A percentile compares a stretch with the other conserved stretches of the same genome.
phyloP scores from a whole-genome alignment of 208 protist species.

The Leishmania arabica region DNA sequence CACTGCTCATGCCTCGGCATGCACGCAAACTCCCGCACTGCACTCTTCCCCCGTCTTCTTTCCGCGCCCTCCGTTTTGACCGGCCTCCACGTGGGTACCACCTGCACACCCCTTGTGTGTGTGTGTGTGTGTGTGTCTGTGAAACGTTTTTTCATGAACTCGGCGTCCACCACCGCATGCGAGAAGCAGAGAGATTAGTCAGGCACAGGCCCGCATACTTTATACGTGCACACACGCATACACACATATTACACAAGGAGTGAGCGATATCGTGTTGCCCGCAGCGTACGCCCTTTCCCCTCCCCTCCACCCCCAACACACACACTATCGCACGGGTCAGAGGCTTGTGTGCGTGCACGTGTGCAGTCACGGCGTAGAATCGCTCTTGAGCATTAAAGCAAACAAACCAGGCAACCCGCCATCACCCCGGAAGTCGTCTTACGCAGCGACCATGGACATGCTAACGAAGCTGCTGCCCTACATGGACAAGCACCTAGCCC shows the following conservation, averaged over 20 bases:
- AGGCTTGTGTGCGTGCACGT: neutral
- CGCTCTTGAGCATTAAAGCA: neutral
- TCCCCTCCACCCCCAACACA: too few relatives aligned
- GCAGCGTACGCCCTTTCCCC: neutral
- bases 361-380: slow-evolving; percentile 1
- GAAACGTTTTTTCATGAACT: neutral
- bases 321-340: neutral
- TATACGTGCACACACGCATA: neutral
- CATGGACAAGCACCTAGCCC: slow-evolving; percentile 89
- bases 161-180: neutral
- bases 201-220: neutral
- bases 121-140: too few relatives aligned
- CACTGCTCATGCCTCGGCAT: neutral
- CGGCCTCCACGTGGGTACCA: neutral
- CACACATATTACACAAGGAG: neutral
- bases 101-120: neutral
- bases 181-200: slow-evolving; percentile 4
- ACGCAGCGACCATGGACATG: slow-evolving; percentile 55
- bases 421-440: neutral
- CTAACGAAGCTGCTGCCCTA: slow-evolving; percentile 71
- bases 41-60: neutral
- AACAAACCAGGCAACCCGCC: neutral
- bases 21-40: neutral
- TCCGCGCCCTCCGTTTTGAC: neutral
- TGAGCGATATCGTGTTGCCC: neutral